Conservation (phyloP, 2,329 filamentous ascomycete species). For the Fonsecaea erecta region DNA sequence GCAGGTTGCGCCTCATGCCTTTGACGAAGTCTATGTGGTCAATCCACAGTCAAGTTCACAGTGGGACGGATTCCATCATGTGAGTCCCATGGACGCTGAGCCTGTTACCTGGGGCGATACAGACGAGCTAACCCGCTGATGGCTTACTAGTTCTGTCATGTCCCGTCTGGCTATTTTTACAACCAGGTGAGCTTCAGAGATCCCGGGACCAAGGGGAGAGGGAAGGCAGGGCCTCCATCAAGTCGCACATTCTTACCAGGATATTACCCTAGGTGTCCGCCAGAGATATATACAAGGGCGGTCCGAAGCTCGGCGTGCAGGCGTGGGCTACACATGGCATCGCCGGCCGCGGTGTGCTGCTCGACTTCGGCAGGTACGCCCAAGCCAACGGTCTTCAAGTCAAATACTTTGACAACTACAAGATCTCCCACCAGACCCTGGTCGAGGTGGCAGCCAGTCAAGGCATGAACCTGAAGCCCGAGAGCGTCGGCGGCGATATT, state of each 20-base stretch:
- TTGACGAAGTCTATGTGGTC: conserved; percentile 51
- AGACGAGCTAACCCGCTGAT: not conserved
- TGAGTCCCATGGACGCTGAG: conserved; percentile 31
- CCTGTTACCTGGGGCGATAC: conserved; percentile 58
- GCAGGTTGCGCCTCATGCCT: conserved; percentile 41
- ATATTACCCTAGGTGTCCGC: not conserved
- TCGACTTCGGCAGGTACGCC: not conserved
- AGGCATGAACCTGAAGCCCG: not conserved
- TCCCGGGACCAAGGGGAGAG: not conserved
- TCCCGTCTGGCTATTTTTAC: not conserved
- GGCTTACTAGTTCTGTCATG: not conserved
- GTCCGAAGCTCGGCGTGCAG: not conserved
- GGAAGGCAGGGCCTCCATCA: not conserved
- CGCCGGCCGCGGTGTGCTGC: not conserved
- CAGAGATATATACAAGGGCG: not conserved
- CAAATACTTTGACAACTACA: conserved; percentile 26
- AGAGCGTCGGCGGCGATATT: conserved; percentile 47
- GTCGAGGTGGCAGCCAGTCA: conserved; percentile 63
- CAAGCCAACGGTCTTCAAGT: not conserved
- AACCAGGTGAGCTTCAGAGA: not conserved
- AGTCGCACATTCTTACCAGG: not conserved
- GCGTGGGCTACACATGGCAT: conserved; percentile 1
- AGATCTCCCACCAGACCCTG: conserved; percentile 54
- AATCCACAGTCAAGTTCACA: conserved; percentile 51
- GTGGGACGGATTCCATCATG: not conserved